Conservation (phyloP, 345 rosid species). For the Cardamine chenopodiifolia region DNA sequence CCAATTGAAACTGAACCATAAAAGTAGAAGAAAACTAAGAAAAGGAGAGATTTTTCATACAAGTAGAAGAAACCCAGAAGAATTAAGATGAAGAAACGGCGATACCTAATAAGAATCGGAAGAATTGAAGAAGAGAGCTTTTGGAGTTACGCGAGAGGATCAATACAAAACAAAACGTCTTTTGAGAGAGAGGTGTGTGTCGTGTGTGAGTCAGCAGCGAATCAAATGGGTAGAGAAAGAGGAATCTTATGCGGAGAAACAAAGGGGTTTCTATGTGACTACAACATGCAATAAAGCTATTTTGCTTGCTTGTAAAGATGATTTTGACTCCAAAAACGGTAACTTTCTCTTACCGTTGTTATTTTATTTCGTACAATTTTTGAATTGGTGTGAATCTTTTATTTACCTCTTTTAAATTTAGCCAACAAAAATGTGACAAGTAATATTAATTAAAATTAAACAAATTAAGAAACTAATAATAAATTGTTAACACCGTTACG, state of each 20-base stretch:
- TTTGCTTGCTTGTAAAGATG: constrained; percentile 37
- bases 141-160: constrained; percentile 27
- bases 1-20: constrained; percentile 19
- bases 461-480: too few species aligned
- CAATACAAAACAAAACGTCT: constrained; percentile 21
- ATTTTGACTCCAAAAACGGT: constrained; percentile 16
- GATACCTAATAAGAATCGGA: constrained; percentile 23
- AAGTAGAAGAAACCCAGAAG: constrained; percentile 12
- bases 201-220: constrained; percentile 42
- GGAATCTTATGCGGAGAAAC: constrained; percentile 40
- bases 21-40: not conserved
- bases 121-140: constrained; percentile 11
- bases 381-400: too few species aligned
- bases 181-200: not conserved
- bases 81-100: constrained; percentile 3
- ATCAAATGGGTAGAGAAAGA: constrained; percentile 39
- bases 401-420: too few species aligned
- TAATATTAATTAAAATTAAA: too few species aligned
- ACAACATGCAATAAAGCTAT: constrained; percentile 38
- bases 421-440: too few species aligned
- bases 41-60: constrained; percentile 5
- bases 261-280: not conserved
- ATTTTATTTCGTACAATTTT: not conserved
- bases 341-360: constrained; percentile 22
- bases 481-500: too few species aligned